Evolutionary conservation across 2,329 filamentous ascomycete species (phyloP).

Genomic region (Talaromyces sp.): DNA sequence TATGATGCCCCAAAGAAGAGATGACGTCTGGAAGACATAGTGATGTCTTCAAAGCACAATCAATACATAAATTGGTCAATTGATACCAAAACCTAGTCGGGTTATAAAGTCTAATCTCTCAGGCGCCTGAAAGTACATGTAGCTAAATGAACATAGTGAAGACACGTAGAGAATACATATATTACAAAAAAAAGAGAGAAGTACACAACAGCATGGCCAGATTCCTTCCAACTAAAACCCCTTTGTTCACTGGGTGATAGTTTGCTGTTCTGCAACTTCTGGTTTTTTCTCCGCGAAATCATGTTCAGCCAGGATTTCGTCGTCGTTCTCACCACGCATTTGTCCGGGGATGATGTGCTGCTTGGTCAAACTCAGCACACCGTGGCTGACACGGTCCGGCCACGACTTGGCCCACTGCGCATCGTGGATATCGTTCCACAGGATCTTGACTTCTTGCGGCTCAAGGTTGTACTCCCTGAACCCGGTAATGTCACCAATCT

Average conservation of each 20-base stretch:
- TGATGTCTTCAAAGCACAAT: too few species aligned
- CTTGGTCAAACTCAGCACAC: constrained; percentile 30
- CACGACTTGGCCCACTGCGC: constrained; percentile 36
- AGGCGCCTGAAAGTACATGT: not conserved
- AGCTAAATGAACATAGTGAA: not conserved
- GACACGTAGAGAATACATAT: constrained; percentile 7
- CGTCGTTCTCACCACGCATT: constrained; percentile 14
- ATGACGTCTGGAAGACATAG: too few species aligned
- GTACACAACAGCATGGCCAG: constrained; percentile 15
- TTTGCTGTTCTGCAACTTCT: constrained; percentile 19
- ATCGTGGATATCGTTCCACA: constrained; percentile 42
- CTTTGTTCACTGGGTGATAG: not conserved
- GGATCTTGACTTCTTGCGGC: constrained; percentile 35
- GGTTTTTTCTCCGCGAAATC: constrained; percentile 9
- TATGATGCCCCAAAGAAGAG: not conserved
- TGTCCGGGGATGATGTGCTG: constrained; percentile 31
- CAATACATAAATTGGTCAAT: not conserved
- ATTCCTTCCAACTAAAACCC: not conserved
- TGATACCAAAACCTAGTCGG: not conserved
- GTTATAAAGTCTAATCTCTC: not conserved
- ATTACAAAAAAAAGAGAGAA: constrained; percentile 17
- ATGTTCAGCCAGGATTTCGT: constrained; percentile 18
- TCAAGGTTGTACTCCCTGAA: constrained; percentile 18
- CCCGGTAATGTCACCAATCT: constrained; percentile 3
- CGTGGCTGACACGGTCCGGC: constrained; percentile 39